Evolutionary conservation across 2,329 filamentous ascomycete species (phyloP).

Genomic region (Ascochyta clinopodiicola): DNA sequence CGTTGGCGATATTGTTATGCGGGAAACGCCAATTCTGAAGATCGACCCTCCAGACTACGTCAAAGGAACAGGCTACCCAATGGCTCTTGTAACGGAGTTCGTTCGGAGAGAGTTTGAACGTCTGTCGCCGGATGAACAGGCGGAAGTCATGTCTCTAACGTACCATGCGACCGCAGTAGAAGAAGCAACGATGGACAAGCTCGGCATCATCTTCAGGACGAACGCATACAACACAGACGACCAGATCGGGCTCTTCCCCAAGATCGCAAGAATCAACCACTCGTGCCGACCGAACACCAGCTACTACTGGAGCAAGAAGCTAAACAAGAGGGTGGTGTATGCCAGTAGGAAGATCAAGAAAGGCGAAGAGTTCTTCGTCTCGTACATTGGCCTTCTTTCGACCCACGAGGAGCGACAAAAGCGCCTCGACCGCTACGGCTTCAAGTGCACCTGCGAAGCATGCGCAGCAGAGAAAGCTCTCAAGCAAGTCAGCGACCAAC

Average conservation of each 20-base stretch:
- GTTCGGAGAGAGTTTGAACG: constrained; percentile 34
- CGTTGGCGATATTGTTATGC: constrained; percentile 49
- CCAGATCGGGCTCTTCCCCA: constrained; percentile 43
- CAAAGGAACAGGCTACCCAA: constrained; percentile 36
- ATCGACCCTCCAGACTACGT: constrained; percentile 37
- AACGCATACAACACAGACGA: constrained; percentile 46
- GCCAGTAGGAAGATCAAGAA: constrained; percentile 45
- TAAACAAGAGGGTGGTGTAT: constrained; percentile 43
- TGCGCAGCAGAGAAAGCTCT: constrained; percentile 38
- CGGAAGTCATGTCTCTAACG: constrained; percentile 37
- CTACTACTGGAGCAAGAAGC: constrained; percentile 46
- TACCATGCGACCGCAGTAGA: constrained; percentile 30
- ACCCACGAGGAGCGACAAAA: constrained; percentile 38
- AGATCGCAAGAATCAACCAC: constrained; percentile 47
- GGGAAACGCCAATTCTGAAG: constrained; percentile 49
- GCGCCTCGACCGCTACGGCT: constrained; percentile 45
- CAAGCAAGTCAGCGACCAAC: constrained; percentile 33
- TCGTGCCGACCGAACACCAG: constrained; percentile 47
- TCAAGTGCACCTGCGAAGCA: constrained; percentile 47
- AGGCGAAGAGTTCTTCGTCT: constrained; percentile 51
- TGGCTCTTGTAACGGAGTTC: constrained; percentile 28
- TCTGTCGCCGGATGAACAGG: constrained; percentile 28
- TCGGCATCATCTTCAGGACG: constrained; percentile 44
- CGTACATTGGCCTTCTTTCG: constrained; percentile 47
- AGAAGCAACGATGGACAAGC: constrained; percentile 25